Evolutionary conservation across 139 green algal genomes (phyloP).

Genomic region (Parachlorella kessleri): DNA sequence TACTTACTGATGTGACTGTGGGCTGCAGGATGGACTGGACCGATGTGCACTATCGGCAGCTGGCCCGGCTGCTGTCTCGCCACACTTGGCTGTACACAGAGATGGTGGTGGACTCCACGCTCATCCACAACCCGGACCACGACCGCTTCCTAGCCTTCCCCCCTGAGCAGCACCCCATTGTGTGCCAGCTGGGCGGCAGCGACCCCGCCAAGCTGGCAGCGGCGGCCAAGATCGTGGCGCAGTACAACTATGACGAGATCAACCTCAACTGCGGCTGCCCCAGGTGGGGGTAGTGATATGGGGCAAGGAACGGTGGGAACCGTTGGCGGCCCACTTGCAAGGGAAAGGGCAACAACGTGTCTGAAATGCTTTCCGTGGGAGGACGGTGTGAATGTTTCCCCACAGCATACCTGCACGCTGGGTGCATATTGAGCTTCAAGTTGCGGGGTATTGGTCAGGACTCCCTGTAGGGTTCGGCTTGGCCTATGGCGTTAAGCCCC

Average conservation of each 20-base stretch:
- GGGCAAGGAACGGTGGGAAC: not conserved
- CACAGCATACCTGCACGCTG: too few species aligned
- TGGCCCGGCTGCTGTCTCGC: slow-evolving; percentile 77
- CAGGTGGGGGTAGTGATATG: not conserved
- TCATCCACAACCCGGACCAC: slow-evolving; percentile 69
- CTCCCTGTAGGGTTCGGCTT: too few species aligned
- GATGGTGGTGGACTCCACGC: slow-evolving; percentile 93
- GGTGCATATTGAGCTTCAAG: too few species aligned
- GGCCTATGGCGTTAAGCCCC: too few species aligned
- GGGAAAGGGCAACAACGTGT: too few species aligned
- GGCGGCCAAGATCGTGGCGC: slow-evolving; percentile 61
- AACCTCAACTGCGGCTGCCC: slow-evolving; percentile 91
- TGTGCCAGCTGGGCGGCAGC: slow-evolving; percentile 87
- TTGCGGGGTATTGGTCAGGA: too few species aligned
- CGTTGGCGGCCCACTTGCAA: too few species aligned
- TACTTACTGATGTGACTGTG: too few species aligned
- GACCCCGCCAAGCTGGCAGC: slow-evolving; percentile 70
- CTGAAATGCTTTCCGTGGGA: too few species aligned
- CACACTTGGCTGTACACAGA: slow-evolving; percentile 91
- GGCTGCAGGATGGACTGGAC: slow-evolving; percentile 91
- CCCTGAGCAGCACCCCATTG: slow-evolving; percentile 87
- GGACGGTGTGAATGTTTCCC: too few species aligned
- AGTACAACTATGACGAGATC: slow-evolving; percentile 91
- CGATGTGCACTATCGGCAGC: slow-evolving; percentile 87
- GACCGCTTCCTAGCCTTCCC: slow-evolving; percentile 85